Evolutionary conservation across 164 flowering plant species (phyloP).

Genomic region (Platanus orientalis): DNA sequence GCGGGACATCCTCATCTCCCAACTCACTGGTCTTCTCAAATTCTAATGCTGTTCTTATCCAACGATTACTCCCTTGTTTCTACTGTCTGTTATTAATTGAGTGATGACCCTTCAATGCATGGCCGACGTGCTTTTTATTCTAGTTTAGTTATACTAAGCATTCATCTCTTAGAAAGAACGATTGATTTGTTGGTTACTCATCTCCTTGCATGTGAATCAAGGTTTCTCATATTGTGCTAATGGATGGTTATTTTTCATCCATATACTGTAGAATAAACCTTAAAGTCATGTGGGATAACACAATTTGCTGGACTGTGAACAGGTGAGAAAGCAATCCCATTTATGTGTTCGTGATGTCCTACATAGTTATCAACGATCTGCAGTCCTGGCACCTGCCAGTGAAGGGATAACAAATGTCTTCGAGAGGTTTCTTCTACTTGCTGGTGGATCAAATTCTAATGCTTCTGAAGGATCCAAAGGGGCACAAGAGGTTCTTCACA

Average conservation of each 20-base stretch:
- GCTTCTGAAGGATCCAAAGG: conserved; percentile 55
- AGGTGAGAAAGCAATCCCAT: conserved; percentile 79
- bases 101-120: no score
- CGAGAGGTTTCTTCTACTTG: conserved; percentile 68
- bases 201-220: no score
- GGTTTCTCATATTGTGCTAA: no score
- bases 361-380: conserved; percentile 43
- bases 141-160: no score
- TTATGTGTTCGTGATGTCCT: conserved; percentile 52
- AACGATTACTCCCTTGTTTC: no score
- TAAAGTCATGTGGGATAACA: neutral
- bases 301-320: conserved; percentile 9
- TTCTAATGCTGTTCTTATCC: no score
- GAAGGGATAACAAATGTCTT: conserved; percentile 60
- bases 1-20: conserved; percentile 11
- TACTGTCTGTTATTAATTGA: no score
- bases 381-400: conserved; percentile 59
- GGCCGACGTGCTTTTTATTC: no score
- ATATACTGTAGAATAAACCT: neutral
- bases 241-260: neutral
- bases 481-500: conserved; percentile 68
- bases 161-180: no score
- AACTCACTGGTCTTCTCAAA: neutral
- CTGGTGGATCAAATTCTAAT: conserved; percentile 50
- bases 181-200: no score